These are phyloP conservation scores for Penicillium flavigenum DNA, from an alignment of 495 filamentous ascomycete species.

Conservation along the genomic window DNA sequence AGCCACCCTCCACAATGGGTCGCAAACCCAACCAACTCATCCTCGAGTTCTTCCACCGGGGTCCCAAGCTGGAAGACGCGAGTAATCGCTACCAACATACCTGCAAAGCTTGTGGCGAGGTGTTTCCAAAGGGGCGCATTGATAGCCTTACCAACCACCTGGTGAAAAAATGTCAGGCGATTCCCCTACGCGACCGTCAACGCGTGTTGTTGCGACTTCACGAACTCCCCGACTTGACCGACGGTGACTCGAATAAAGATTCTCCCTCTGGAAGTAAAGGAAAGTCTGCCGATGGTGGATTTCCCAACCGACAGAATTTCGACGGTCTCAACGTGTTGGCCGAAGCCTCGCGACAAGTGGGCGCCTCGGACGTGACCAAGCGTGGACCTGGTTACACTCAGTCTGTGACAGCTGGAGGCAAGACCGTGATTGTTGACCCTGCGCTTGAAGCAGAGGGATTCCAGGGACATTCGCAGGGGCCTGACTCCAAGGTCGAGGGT, in stretches of 20 bases:
- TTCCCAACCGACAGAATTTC: conserved; percentile 56
- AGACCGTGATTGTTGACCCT: conserved; percentile 49
- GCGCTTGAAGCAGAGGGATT: conserved; percentile 49
- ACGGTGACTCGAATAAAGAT: conserved; percentile 40
- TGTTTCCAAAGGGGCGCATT: conserved; percentile 80
- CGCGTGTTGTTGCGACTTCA: conserved; percentile 62
- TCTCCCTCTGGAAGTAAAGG: conserved; percentile 38
- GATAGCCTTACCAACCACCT: conserved; percentile 77
- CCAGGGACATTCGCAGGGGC: conserved; percentile 35
- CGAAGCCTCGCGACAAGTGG: conserved; percentile 75
- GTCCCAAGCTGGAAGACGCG: conserved; percentile 75
- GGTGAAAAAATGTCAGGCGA: conserved; percentile 76
- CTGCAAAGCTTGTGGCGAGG: conserved; percentile 81
- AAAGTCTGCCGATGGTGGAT: conserved; percentile 41
- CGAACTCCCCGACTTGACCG: conserved; percentile 43
- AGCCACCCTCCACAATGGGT: conserved; percentile 56
- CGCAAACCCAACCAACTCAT: conserved; percentile 79
- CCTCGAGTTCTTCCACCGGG: conserved; percentile 78
- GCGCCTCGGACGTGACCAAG: conserved; percentile 47
- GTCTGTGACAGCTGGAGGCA: conserved; percentile 48
- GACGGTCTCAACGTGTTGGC: conserved; percentile 77
- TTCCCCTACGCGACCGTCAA: conserved; percentile 63
- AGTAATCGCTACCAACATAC: conserved; percentile 87
- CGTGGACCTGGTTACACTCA: conserved; percentile 44
- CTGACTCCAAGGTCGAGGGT: conserved; percentile 32